Evolutionary conservation across 1,284 basidiomycete species (phyloP).

Genomic region (Marasmius tenuissimus): DNA sequence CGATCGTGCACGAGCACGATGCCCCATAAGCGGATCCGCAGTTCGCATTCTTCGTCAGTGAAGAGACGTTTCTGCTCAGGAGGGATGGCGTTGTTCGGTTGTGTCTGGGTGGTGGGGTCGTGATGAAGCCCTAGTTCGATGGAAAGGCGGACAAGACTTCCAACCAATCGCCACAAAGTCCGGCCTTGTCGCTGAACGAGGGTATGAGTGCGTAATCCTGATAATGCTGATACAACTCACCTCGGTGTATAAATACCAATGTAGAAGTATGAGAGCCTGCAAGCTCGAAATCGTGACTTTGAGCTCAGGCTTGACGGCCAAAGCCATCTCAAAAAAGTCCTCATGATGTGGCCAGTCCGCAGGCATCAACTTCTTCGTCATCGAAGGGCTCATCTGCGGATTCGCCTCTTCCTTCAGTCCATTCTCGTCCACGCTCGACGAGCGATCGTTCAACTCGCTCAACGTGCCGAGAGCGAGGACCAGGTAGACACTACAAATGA

Average conservation of each 20-base stretch:
- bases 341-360: slow-evolving; percentile 76
- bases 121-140: slow-evolving; percentile 83
- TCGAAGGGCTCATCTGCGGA: slow-evolving; percentile 13
- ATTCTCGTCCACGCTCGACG: slow-evolving; percentile 3
- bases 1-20: slow-evolving; percentile 82
- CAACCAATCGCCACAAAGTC: slow-evolving; percentile 80
- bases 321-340: slow-evolving; percentile 76
- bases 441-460: slow-evolving; percentile 69
- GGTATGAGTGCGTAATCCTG: neutral
- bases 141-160: slow-evolving; percentile 74
- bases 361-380: slow-evolving; percentile 62
- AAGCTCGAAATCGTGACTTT: slow-evolving; percentile 77
- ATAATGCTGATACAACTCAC: slow-evolving; percentile 36
- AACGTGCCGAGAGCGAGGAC: slow-evolving; percentile 78
- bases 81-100: slow-evolving; percentile 20
- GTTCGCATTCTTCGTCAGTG: slow-evolving; percentile 68
- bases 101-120: slow-evolving; percentile 68
- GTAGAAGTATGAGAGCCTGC: slow-evolving; percentile 76
- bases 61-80: slow-evolving; percentile 45
- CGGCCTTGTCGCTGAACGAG: slow-evolving; percentile 70
- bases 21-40: slow-evolving; percentile 77
- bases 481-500: slow-evolving; percentile 72
- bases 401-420: slow-evolving; percentile 23
- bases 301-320: slow-evolving; percentile 75
- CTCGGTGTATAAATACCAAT: slow-evolving; percentile 87